A percentile compares a stretch with the other conserved stretches of the same genome.
Conservation (phyloP, 1,139 yeast species). For the Waltiozyma solani region DNA sequence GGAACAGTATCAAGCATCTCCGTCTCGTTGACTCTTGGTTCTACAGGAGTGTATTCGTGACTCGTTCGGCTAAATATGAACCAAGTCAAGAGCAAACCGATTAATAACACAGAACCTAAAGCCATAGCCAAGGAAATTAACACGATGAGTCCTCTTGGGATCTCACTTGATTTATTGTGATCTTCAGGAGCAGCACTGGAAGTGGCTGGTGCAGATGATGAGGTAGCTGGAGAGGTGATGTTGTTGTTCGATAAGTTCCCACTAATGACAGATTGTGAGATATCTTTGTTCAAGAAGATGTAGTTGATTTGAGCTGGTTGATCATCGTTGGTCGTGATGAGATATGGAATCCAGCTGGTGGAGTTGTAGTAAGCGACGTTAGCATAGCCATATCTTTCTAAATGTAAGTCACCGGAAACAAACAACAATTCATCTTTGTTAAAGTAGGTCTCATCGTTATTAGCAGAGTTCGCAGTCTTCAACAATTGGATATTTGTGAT, state of each 20-base stretch:
- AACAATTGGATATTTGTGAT: conserved; percentile 23
- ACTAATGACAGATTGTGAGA: conserved; percentile 22
- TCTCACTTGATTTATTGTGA: conserved; percentile 16
- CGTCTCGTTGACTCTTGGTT: conserved; percentile 43
- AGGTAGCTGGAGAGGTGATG: conserved; percentile 9
- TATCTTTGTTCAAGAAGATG: conserved; percentile 27
- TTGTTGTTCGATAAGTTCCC: conserved; percentile 13
- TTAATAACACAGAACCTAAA: conserved; percentile 60
- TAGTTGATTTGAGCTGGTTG: conserved; percentile 12
- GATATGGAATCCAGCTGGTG: conserved; percentile 60
- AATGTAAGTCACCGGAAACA: conserved; percentile 50
- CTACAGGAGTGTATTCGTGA: conserved; percentile 26
- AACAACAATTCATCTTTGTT: conserved; percentile 35
- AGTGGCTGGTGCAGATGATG: conserved; percentile 14
- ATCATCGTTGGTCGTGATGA: conserved; percentile 21
- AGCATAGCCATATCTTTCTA: conserved; percentile 45
- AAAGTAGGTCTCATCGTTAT: conserved; percentile 24
- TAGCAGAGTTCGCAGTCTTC: conserved; percentile 22
- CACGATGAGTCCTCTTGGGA: conserved; percentile 66
- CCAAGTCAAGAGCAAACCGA: conserved; percentile 54
- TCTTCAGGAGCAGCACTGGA: conserved; percentile 18
- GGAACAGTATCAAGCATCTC: conserved; percentile 55
- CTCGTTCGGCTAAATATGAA: conserved; percentile 40
- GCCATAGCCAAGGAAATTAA: conserved; percentile 86
- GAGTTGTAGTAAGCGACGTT: conserved; percentile 70